Conservation (phyloP, 1,139 yeast genomes). For the Pichia sp. region DNA sequence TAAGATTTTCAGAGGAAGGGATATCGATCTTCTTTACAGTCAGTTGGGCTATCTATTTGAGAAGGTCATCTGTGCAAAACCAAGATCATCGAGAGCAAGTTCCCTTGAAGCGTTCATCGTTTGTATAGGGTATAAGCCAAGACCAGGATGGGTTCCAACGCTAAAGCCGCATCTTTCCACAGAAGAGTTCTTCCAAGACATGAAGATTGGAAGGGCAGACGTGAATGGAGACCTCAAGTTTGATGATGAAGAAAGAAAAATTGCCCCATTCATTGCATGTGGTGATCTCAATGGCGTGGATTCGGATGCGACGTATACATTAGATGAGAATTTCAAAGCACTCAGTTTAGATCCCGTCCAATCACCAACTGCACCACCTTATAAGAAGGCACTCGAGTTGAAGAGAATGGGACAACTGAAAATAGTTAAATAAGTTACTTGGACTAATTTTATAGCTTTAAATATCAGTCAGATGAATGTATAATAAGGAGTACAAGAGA, state of each 20-base stretch:
- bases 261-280: slow-evolving; percentile 89
- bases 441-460: too few relatives aligned
- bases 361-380: slow-evolving; percentile 94
- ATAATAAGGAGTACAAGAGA: too few relatives aligned
- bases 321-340: slow-evolving; percentile 37
- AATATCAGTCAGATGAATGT: neutral
- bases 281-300: slow-evolving; percentile 85
- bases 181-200: slow-evolving; percentile 70
- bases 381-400: slow-evolving; percentile 82
- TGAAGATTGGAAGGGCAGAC: slow-evolving; percentile 44
- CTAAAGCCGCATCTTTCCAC: slow-evolving; percentile 48
- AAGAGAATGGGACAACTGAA: slow-evolving; percentile 64
- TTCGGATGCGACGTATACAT: slow-evolving; percentile 89
- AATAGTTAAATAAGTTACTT: slow-evolving; percentile 14
- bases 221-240: slow-evolving; percentile 29
- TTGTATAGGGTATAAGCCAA: slow-evolving; percentile 79
- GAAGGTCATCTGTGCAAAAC: slow-evolving; percentile 88
- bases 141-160: slow-evolving; percentile 73
- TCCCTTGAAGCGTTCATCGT: slow-evolving; percentile 92
- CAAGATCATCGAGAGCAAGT: slow-evolving; percentile 89
- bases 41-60: slow-evolving; percentile 83
- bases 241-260: slow-evolving; percentile 50
- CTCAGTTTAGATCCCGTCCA: slow-evolving; percentile 81
- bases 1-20: slow-evolving; percentile 92
- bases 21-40: slow-evolving; percentile 82